Base-by-base conservation (phyloP, 306 rosid genomes). In the Echinosophora koreensis region DNA sequence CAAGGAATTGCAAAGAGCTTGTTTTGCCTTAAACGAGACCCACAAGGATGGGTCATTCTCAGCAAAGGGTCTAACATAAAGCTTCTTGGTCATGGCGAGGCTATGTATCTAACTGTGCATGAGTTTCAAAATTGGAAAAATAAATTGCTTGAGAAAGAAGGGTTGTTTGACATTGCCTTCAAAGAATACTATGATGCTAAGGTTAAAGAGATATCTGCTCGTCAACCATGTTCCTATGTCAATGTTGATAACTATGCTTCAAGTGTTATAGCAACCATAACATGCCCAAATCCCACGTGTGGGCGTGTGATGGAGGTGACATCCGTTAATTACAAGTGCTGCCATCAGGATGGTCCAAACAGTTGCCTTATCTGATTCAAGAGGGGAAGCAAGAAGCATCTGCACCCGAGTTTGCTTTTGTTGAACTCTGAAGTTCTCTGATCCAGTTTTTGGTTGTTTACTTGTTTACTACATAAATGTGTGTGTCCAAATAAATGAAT, bases 1-100 rank as follows among this genome's bases (percentile, higher is more conserved):
- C 85, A 82, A 12, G 16, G 3, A 0, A 63, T 68, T 4, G 84
- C 69, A 0, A 69, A 75, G 63, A 17, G 18, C 47, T 55, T 84
- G 44, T 59, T 79, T 15, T 65, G 79, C 56, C 76, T 79, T 5
- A 80, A 42, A 13, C 17, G 74, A 2, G 82, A 84, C 9, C 84
- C 74, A 18, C 80, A 71, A 9, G 87, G 87, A 9, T 84, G 87
- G 84, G 81, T 67, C 30, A 49, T 84, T 56, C 84, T 84, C 6
- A 75, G 75, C 71, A 79, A 84, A 84, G 87, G 87, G 15, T 0
- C 8, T 0, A 74, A 70, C 65, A 64, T 84, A 5, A 75, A 74
- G 32, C 51, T 44, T 2, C 28, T 84, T 1, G 73, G 78, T 38
- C 84, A 76, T 17, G 84, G 84, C 0, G 79, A 84, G 39, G 14